These are phyloP conservation scores for Zygotorulaspora mrakii DNA, from an alignment of 1,139 yeast species.

Conservation along the genomic window DNA sequence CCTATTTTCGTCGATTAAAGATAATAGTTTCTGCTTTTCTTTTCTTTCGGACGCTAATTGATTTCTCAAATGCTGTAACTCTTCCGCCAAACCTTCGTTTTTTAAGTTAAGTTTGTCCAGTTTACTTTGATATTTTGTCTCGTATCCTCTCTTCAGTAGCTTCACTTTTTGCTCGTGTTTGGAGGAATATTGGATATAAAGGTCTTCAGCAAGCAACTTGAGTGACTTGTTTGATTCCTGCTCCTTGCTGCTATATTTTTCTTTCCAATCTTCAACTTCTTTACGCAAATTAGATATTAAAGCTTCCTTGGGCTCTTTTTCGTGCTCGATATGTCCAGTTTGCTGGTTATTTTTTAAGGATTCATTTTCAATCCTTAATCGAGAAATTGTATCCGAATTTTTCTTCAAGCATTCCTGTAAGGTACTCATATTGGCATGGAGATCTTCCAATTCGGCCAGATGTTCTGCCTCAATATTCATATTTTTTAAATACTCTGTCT, in stretches of 20 bases:
- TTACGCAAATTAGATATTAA: slow-evolving; percentile 23
- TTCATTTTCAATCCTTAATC: slow-evolving; percentile 28
- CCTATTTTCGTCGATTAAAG: slow-evolving; percentile 44
- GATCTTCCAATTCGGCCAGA: slow-evolving; percentile 37
- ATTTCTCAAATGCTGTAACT: slow-evolving; percentile 45
- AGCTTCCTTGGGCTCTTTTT: slow-evolving; percentile 19
- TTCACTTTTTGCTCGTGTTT: slow-evolving; percentile 66
- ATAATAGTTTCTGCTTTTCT: slow-evolving; percentile 54
- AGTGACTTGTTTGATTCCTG: slow-evolving; percentile 49
- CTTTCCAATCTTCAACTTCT: slow-evolving; percentile 32
- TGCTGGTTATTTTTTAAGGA: slow-evolving; percentile 12
- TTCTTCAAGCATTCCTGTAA: slow-evolving; percentile 32
- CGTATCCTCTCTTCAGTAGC: slow-evolving; percentile 51
- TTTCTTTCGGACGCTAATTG: slow-evolving; percentile 47
- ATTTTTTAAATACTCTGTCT: slow-evolving; percentile 27
- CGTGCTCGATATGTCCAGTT: no score
- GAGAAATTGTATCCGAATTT: slow-evolving; percentile 30
- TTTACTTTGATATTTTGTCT: slow-evolving; percentile 46
- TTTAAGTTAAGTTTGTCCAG: slow-evolving; percentile 42
- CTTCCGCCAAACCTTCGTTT: slow-evolving; percentile 44
- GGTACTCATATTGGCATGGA: slow-evolving; percentile 37
- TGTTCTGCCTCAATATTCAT: slow-evolving; percentile 36
- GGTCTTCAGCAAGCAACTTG: slow-evolving; percentile 58
- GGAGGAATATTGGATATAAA: slow-evolving; percentile 63
- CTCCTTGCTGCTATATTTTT: slow-evolving; percentile 34